These are phyloP conservation scores for Spathaspora passalidarum DNA, from an alignment of 805 yeast genomes.

Conservation along the genomic window DNA sequence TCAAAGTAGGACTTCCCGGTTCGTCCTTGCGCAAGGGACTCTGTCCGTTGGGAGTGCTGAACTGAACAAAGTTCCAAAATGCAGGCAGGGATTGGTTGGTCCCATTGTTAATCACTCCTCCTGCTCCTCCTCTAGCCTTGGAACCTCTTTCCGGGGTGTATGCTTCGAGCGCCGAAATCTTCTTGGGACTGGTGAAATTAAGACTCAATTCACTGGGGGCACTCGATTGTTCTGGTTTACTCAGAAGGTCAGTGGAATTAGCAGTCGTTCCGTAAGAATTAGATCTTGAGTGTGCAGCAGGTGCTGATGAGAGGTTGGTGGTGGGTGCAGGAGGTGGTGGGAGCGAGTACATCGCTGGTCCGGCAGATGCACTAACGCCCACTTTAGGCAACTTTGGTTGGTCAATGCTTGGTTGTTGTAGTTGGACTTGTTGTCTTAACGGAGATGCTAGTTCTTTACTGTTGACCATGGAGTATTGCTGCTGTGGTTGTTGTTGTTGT, in stretches of 20 bases:
- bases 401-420: background rate
- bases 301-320: constrained; percentile 16
- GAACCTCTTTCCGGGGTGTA: constrained; percentile 45
- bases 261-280: constrained; percentile 28
- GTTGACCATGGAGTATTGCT: background rate
- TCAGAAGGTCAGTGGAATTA: constrained; percentile 6
- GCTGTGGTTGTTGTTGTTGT: constrained; percentile 9
- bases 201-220: constrained; percentile 31
- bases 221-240: constrained; percentile 12
- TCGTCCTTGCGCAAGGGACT: constrained; percentile 40
- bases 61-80: constrained; percentile 88
- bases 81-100: constrained; percentile 76
- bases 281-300: constrained; percentile 24
- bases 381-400: constrained; percentile 34
- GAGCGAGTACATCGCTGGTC: constrained; percentile 20
- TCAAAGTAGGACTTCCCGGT: constrained; percentile 39
- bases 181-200: constrained; percentile 42
- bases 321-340: constrained; percentile 29
- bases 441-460: constrained; percentile 43
- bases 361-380: constrained; percentile 14
- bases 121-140: constrained; percentile 14
- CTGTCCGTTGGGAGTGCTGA: constrained; percentile 48
- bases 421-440: constrained; percentile 16
- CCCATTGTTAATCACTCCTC: constrained; percentile 27
- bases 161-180: constrained; percentile 40